Base-by-base conservation (phyloP, 2,329 filamentous ascomycete species). In the Calonectria henricotiae region DNA sequence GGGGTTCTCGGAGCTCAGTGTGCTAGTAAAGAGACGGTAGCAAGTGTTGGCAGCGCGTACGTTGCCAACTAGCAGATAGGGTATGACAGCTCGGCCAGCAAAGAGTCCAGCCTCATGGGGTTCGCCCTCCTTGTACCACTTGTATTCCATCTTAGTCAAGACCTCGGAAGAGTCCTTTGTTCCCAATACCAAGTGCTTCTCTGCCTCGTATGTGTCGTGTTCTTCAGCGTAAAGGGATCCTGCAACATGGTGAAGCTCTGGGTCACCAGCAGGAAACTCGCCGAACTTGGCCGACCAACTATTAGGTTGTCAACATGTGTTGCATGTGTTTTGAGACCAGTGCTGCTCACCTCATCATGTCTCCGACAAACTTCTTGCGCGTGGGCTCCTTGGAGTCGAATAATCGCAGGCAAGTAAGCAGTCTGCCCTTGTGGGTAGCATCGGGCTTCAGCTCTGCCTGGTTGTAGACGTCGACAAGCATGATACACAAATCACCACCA, bases 201-300 rank as follows among this genome's bases (percentile, higher is more conserved):
- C 97, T 15, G 97, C 96, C 70, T 98, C 95, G 86, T 98, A 97
- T 30, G 92, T 89, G 71, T 98, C 94, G 82, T 95, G 93, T 77
- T 98, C 96, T 79, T 97, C 93, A n/a, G 95, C 96, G 81, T 94
- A 98, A 49, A 98, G 86, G 37, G 90, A 91, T 62, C 96, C 96
- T 41, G 92, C 92, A 49, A 97, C 95, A 83, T 98, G 95, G 83
- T 99, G 96, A 67, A 99, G 86, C 78, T 98, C 96, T 3, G 96
- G 93, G 79, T 99, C 96, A 70, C 96, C 96, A 62, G 94, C 93
- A 58, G 96, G 95, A 81, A 93, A 94, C 54, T 96, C 93, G 75
- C 95, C 94, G 79, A 90, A 92, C 81, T 93, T 96, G 66, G 90
- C 88, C 68, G 94, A 97, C 96, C 96, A 99, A 51, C 83, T 85